Percentiles rank a stretch among this genome's conserved stretches.
phyloP scores from a whole-genome alignment of 345 rosid species.

The Gossypium arboreum region DNA sequence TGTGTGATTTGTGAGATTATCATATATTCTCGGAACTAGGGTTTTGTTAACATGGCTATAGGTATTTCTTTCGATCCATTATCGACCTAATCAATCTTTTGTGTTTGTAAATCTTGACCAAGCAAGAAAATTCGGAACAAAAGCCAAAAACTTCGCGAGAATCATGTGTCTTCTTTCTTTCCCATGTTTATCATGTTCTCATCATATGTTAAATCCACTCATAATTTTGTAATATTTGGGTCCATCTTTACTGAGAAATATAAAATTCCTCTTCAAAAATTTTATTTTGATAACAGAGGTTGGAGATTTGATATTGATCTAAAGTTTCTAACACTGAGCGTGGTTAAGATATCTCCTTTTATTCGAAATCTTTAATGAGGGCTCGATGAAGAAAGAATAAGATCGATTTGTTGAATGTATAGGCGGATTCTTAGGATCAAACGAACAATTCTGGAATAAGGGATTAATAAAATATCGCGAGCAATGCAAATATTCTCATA shows the following conservation, averaged over 20 bases:
- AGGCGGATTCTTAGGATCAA: conserved; percentile 34
- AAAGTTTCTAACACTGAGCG: too few species aligned
- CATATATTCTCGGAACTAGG: conserved; percentile 27
- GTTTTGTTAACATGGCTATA: background rate
- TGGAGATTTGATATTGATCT: too few species aligned
- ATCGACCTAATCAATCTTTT: conserved; percentile 27
- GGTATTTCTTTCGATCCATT: conserved; percentile 22
- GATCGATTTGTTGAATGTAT: conserved; percentile 16
- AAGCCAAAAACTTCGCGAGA: conserved; percentile 49
- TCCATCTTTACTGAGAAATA: too few species aligned
- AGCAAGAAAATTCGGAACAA: conserved; percentile 28
- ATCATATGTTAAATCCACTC: too few species aligned
- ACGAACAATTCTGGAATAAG: conserved; percentile 15
- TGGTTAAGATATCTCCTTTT: conserved; percentile 10
- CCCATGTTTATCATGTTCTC: conserved; percentile 16
- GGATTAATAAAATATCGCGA: conserved; percentile 6
- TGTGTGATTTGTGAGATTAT: background rate
- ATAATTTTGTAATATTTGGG: too few species aligned
- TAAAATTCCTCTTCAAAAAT: too few species aligned
- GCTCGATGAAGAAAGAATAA: conserved; percentile 35
- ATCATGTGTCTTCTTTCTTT: conserved; percentile 33
- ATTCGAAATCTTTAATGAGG: conserved; percentile 33
- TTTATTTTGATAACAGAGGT: too few species aligned
- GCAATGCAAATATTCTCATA: too few species aligned
- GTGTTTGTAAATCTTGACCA: conserved; percentile 14